Conservation (phyloP, 306 rosid species). For the Castanea crenata region DNA sequence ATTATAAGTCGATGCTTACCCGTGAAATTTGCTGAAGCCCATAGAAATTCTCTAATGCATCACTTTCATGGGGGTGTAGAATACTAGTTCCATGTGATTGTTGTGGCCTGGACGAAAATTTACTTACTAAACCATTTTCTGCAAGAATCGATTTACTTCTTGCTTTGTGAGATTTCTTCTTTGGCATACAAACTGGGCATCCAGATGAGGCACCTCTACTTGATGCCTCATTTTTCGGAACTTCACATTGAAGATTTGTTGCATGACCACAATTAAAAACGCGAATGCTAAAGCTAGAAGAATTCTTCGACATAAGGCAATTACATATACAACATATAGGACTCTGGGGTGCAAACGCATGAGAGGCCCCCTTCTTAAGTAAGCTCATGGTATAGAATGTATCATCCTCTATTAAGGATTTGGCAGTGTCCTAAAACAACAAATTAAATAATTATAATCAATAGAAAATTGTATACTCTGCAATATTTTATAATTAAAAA, state of each 20-base stretch:
- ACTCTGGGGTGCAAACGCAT: constrained; percentile 82
- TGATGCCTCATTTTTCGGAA: constrained; percentile 51
- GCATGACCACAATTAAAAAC: constrained; percentile 96
- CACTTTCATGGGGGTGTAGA: constrained; percentile 55
- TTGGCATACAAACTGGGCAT: constrained; percentile 85
- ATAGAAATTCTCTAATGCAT: constrained; percentile 51
- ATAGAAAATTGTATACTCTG: constrained; percentile 9
- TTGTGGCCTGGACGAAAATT: constrained; percentile 45
- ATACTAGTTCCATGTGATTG: constrained; percentile 47
- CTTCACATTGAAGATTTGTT: constrained; percentile 83
- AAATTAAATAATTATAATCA: neutral
- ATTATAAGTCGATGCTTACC: constrained; percentile 34
- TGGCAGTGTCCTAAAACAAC: constrained; percentile 75
- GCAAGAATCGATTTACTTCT: constrained; percentile 54
- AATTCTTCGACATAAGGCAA: constrained; percentile 59
- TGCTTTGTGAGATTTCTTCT: constrained; percentile 61
- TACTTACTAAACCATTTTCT: constrained; percentile 61
- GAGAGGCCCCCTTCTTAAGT: constrained; percentile 94
- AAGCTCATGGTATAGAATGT: constrained; percentile 86
- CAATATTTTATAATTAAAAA: neutral
- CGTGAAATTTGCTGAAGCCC: constrained; percentile 75
- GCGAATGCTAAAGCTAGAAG: constrained; percentile 61
- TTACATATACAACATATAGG: constrained; percentile 71
- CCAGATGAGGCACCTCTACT: constrained; percentile 51
- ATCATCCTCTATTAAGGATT: constrained; percentile 92